A percentile compares a stretch with the other conserved stretches of the same genome.
These are phyloP conservation scores for Solanum infundibuliforme DNA, from an alignment of 257 asterid species.

Conservation along the genomic window DNA sequence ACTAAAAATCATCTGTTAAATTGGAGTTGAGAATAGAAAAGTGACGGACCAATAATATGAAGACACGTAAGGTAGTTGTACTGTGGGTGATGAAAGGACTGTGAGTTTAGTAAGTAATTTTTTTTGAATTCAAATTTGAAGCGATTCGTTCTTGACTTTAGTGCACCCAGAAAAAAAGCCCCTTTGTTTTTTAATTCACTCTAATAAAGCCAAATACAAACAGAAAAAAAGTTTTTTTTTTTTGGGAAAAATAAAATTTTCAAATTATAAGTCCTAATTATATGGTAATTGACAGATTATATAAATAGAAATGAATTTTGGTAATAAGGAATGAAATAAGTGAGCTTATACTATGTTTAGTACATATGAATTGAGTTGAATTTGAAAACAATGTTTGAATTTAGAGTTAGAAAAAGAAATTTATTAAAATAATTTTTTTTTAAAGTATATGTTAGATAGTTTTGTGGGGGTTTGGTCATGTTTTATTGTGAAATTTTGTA, in stretches of 20 bases:
- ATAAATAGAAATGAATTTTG: neutral
- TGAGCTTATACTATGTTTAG: neutral
- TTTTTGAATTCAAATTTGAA: conserved; percentile 50
- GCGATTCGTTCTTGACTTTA: conserved; percentile 7
- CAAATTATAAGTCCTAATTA: neutral
- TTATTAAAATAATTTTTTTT: accelerated
- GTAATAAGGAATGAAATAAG: neutral
- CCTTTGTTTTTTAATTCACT: neutral
- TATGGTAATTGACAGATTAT: neutral
- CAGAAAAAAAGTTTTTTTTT: neutral
- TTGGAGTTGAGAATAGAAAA: neutral
- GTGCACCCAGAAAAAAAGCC: neutral
- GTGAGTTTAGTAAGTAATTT: conserved; percentile 14
- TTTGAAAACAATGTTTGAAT: neutral
- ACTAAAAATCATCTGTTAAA: conserved; percentile 15
- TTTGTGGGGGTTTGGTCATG: accelerated
- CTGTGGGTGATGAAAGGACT: neutral
- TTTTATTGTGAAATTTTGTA: too few species aligned
- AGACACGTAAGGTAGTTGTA: neutral
- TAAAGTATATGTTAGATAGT: neutral
- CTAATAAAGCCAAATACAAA: neutral
- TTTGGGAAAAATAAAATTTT: neutral
- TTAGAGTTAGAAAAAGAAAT: too few species aligned
- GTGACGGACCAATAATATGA: conserved; percentile 8
- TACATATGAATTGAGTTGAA: neutral